Conservation (phyloP, 306 rosid genomes). For the Begonia loranthoides region DNA sequence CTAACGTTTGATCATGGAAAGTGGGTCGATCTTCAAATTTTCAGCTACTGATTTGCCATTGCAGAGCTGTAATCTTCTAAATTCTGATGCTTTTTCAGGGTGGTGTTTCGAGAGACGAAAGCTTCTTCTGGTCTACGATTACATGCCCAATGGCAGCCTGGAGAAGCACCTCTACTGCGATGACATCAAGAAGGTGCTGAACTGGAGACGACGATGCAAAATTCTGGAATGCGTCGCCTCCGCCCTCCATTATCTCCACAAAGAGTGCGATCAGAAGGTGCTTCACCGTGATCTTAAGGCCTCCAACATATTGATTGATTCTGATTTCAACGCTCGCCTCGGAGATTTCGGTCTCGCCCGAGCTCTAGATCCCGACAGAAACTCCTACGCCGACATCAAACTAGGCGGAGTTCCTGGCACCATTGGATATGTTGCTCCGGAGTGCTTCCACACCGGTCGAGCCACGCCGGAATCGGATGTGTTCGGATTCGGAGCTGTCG, state of each 20-base stretch:
- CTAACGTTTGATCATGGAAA: too few species aligned
- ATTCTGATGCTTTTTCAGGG: constrained; percentile 8
- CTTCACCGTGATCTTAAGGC: constrained; percentile 38
- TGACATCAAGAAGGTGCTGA: constrained; percentile 11
- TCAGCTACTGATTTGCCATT: too few species aligned
- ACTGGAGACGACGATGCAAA: constrained; percentile 22
- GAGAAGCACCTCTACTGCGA: constrained; percentile 24
- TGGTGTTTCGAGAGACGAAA: constrained; percentile 41
- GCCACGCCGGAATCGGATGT: constrained; percentile 42
- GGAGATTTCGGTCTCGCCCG: constrained; percentile 51
- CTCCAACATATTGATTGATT: constrained; percentile 29
- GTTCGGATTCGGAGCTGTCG: constrained; percentile 39
- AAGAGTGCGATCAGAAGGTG: constrained; percentile 30
- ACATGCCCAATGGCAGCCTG: constrained; percentile 39
- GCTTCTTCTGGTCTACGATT: constrained; percentile 35
- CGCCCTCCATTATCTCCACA: constrained; percentile 35
- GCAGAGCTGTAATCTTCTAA: too few species aligned
- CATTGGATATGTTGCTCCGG: constrained; percentile 45
- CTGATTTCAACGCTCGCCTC: constrained; percentile 30
- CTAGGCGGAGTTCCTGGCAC: constrained; percentile 31
- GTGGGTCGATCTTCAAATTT: too few species aligned
- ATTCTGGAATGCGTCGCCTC: constrained; percentile 33
- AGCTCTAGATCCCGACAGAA: constrained; percentile 33
- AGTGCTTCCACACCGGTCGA: constrained; percentile 42
- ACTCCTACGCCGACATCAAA: constrained; percentile 34